Evolutionary conservation across 2,329 filamentous ascomycete genomes (phyloP).

Genomic region (Chrysoporthe austroafricana): DNA sequence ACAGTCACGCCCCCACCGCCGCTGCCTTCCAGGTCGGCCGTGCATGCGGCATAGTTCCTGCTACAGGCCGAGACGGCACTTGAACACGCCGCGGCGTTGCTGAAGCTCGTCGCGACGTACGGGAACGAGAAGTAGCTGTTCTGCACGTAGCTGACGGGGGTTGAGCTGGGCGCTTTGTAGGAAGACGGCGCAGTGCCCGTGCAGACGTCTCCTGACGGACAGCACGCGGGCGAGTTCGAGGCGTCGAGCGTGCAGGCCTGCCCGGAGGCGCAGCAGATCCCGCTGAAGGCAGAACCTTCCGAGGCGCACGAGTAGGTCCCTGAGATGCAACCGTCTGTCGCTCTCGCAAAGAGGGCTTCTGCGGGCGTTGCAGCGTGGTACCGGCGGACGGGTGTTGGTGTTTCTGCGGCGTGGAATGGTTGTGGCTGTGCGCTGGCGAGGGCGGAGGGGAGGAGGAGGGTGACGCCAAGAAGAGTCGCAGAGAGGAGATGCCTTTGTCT

Average conservation of each 20-base stretch:
- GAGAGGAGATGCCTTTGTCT: constrained; percentile 19
- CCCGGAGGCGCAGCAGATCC: constrained; percentile 56
- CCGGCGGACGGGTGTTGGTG: constrained; percentile 28
- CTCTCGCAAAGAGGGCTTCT: constrained; percentile 30
- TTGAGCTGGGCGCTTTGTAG: constrained; percentile 40
- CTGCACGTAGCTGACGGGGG: constrained; percentile 54
- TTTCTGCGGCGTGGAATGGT: constrained; percentile 37
- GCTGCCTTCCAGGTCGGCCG: constrained; percentile 48
- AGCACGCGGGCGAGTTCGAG: constrained; percentile 56
- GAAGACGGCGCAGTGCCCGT: constrained; percentile 56
- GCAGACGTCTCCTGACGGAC: constrained; percentile 53
- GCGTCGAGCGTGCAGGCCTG: constrained; percentile 56
- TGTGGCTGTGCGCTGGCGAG: constrained; percentile 34
- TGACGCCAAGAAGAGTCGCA: constrained; percentile 11
- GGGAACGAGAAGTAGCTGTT: constrained; percentile 66
- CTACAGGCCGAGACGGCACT: constrained; percentile 56
- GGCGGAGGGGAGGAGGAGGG: constrained; percentile 28
- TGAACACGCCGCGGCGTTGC: constrained; percentile 54
- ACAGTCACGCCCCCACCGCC: constrained; percentile 56
- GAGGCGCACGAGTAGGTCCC: constrained; percentile 55
- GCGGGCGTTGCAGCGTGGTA: constrained; percentile 29
- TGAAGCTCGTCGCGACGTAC: constrained; percentile 57
- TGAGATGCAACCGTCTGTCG: constrained; percentile 46
- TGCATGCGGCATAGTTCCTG: constrained; percentile 58
- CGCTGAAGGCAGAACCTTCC: constrained; percentile 50